Conservation (phyloP, 2,329 filamentous ascomycete genomes). For the Scytalidium lignicola region DNA sequence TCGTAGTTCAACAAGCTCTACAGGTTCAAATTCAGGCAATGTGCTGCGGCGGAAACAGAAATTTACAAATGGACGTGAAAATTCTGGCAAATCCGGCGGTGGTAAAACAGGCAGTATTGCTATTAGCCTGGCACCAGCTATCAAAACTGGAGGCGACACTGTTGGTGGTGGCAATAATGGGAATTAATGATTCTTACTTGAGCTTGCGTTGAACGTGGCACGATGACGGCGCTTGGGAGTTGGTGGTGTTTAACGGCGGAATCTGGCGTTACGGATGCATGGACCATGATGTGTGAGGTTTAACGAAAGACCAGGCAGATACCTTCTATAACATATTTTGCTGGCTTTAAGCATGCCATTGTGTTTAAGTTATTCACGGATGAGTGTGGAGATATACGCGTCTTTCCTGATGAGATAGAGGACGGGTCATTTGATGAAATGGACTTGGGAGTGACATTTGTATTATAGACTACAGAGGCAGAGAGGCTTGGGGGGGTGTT, state of each 20-base stretch:
- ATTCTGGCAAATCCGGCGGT: conserved; percentile 29
- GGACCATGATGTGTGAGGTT: background rate
- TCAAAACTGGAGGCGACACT: conserved; percentile 27
- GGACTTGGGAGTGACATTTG: background rate
- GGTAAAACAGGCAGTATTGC: conserved; percentile 49
- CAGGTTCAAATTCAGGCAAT: conserved; percentile 25
- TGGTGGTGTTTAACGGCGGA: conserved; percentile 4
- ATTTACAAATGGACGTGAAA: conserved; percentile 35
- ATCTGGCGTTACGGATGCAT: conserved; percentile 22
- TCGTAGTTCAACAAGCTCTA: conserved; percentile 48
- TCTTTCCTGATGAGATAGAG: background rate
- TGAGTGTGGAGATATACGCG: background rate
- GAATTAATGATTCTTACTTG: conserved; percentile 12
- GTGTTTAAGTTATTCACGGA: background rate
- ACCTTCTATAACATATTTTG: background rate
- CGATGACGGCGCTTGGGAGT: conserved; percentile 10
- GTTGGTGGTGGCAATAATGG: conserved; percentile 17
- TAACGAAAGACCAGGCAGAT: background rate
- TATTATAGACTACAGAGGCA: background rate
- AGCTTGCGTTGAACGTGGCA: conserved; percentile 4
- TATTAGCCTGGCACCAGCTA: conserved; percentile 47
- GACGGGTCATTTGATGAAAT: background rate
- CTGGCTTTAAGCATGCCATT: background rate
- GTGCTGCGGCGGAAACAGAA: conserved; percentile 39
- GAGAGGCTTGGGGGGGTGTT: background rate